These are phyloP conservation scores for Colletotrichum sidae DNA, from an alignment of 2,329 filamentous ascomycete genomes.

Conservation along the genomic window DNA sequence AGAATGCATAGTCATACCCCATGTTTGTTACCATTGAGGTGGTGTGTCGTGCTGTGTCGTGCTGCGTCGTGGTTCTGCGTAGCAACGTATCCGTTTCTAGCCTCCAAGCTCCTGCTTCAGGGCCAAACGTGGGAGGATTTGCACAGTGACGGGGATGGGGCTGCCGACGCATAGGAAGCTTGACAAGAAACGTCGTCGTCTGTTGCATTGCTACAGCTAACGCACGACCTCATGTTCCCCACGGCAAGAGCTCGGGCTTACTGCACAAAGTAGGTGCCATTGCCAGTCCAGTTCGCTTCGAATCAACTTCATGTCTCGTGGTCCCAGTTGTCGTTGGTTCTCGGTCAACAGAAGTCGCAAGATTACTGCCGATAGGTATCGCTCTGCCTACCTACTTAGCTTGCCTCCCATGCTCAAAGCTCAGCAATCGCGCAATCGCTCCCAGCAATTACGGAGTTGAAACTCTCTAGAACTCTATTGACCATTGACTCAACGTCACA, in stretches of 20 bases:
- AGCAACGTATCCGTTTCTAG: conserved; percentile 10
- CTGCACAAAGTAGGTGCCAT: not conserved
- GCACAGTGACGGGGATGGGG: conserved; percentile 29
- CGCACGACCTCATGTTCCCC: conserved; percentile 12
- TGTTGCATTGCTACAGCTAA: too few relatives aligned
- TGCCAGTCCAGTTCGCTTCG: too few relatives aligned
- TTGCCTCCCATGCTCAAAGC: not conserved
- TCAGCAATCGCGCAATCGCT: conserved; percentile 18
- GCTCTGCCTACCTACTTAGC: not conserved
- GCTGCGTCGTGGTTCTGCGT: not conserved
- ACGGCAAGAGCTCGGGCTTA: conserved; percentile 15
- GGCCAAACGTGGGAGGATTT: conserved; percentile 7
- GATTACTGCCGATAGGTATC: not conserved
- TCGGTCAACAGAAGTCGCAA: too few relatives aligned
- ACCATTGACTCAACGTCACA: not conserved
- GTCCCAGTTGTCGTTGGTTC: too few relatives aligned
- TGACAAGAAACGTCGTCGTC: too few relatives aligned
- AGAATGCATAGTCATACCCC: not conserved
- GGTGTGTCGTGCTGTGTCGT: not conserved
- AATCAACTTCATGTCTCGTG: too few relatives aligned
- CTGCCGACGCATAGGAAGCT: not conserved
- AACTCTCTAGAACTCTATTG: conserved; percentile 27
- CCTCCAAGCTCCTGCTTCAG: not conserved
- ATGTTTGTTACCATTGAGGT: conserved; percentile 7
- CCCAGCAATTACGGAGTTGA: conserved; percentile 16